Percentiles rank a stretch among this genome's conserved stretches.
phyloP scores from a whole-genome alignment of 768 basidiomycete species.

The Lactarius vividus region DNA sequence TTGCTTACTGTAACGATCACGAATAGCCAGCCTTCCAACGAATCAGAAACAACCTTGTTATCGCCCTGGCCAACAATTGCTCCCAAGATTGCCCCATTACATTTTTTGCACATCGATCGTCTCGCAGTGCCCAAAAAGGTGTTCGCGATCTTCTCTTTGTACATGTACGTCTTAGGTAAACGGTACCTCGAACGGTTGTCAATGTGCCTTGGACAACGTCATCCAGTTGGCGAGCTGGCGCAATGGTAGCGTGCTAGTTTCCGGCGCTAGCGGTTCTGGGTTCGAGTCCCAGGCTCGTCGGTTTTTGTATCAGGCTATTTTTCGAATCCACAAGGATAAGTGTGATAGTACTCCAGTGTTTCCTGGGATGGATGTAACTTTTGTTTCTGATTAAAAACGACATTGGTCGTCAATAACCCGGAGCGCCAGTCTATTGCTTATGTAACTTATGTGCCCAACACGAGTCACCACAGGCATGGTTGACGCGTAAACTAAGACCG shows the following conservation, averaged over 20 bases:
- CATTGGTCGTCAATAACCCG: too few species aligned
- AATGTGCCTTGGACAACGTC: not conserved
- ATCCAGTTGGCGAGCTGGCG: constrained; percentile 49
- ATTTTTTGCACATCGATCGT: not conserved
- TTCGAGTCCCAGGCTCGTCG: constrained; percentile 64
- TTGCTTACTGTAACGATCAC: not conserved
- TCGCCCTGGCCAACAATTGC: not conserved
- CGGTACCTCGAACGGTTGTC: not conserved
- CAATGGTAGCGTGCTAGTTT: constrained; percentile 67
- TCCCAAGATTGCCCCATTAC: not conserved
- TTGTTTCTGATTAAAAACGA: too few species aligned
- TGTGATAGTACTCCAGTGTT: not conserved
- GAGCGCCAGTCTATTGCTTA: constrained; percentile 11
- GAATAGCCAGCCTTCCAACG: not conserved
- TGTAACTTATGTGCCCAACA: constrained; percentile 29
- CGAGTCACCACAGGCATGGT: not conserved
- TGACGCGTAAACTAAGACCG: not conserved
- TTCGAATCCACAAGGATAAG: constrained; percentile 1
- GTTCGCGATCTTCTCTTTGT: too few species aligned
- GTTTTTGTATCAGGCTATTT: constrained; percentile 30
- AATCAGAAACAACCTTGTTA: not conserved
- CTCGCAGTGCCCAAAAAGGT: too few species aligned
- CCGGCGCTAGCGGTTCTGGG: constrained; percentile 62
- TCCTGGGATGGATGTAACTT: too few species aligned
- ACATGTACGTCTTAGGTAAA: not conserved